A percentile compares a stretch with the other conserved stretches of the same genome.
Evolutionary conservation across 164 flowering plant genomes (phyloP).

Genomic region (grape (Vitis vinifera)): ASM3070453v1 NC_081809.1:25697501-25698000

Average conservation of each 20-base stretch:
- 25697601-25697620: constrained; percentile 29
- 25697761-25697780: background rate
- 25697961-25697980: background rate
- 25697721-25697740: background rate
- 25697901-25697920: background rate
- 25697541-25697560: constrained; percentile 73
- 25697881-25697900: background rate
- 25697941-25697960: background rate
- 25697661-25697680: constrained; percentile 54
- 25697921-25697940: background rate
- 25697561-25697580: constrained; percentile 70
- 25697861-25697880: background rate
- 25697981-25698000: too few species aligned
- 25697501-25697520: constrained; percentile 9
- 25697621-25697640: constrained; percentile 25
- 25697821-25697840: too few species aligned
- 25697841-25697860: too few species aligned
- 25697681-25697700: constrained; percentile 40
- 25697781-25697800: background rate
- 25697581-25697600: constrained; percentile 23
- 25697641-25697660: constrained; percentile 42
- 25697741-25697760: background rate
- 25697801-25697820: too few species aligned
- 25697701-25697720: background rate
- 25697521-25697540: constrained; percentile 34